Evolutionary conservation across 352 stramenopile genomes (phyloP), one percentile per base, ranked within the genome.

Genomic region (Pythium folliculosum): DNA sequence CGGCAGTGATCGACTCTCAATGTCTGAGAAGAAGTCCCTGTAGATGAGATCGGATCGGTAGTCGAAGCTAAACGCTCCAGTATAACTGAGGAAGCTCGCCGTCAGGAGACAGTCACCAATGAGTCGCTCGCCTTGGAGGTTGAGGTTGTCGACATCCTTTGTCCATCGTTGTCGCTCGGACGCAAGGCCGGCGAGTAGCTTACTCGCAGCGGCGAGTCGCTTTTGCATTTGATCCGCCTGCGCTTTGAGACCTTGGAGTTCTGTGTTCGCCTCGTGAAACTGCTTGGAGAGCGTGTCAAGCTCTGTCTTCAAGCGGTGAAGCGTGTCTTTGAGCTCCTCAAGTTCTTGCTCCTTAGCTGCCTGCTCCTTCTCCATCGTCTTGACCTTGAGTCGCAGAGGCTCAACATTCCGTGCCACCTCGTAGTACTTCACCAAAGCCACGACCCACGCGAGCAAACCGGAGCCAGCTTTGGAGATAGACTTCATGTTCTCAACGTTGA

Each of bases 141-240:
- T 85, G 14, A 99, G 65, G 0, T 78, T 84, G 22, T 91, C 88
- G 10, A 98, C 94, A 51, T 98, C 95, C 63, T 90, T 91, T 0
- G 88, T 98, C 96, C 96, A 99, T 2, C 96, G 90, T 8, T 76
- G 86, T 44, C 91, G 88, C 69, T 99, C 96, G 8, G 90, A 97
- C 0, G 84, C 91, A 0, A 99, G 75, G 13, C 96, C 93, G 21
- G 87, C 86, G 8, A 98, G 92, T 0, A 99, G 77, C 60, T 98
- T 98, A 54, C 88, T 97, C 0, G 95, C 95, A 5, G 95, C 93
- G 6, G 84, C 84, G 1, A 98, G 74, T 0, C 92, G 82, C 72
- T 98, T 98, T 50, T 98, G 92, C 95, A 99, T 99, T 37, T 98
- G 84, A 49, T 97, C 92, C 13, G 95, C 95, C 54, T 98, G 91